Evolutionary conservation across 257 asterid genomes (phyloP).

Genomic region (Lycium ferocissimum): DNA sequence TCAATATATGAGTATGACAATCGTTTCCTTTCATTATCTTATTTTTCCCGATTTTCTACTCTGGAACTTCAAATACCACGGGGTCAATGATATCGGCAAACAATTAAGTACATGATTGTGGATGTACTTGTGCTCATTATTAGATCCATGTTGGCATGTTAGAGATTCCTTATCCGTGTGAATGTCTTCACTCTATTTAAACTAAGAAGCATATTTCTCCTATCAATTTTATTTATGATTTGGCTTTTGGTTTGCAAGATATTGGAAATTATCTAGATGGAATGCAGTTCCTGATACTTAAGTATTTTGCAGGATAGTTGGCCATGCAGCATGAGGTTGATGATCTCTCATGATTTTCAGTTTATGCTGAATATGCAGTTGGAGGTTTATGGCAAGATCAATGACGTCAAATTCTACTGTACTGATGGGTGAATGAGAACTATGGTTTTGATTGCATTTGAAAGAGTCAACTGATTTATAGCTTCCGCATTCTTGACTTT

Average conservation of each 20-base stretch:
- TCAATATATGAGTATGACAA: neutral
- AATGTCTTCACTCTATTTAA: neutral
- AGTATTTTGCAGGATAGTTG: slow-evolving; percentile 19
- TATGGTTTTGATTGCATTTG: neutral
- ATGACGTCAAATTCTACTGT: neutral
- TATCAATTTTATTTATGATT: neutral
- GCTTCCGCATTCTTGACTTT: slow-evolving; percentile 3
- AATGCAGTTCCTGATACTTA: neutral
- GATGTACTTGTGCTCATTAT: neutral
- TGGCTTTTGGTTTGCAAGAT: slow-evolving; percentile 1
- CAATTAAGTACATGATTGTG: neutral
- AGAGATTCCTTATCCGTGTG: neutral
- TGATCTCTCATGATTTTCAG: neutral
- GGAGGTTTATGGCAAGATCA: neutral
- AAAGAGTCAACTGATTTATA: slow-evolving; percentile 1
- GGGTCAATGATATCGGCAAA: neutral
- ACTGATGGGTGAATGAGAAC: slow-evolving; percentile 2
- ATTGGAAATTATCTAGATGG: neutral
- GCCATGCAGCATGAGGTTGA: slow-evolving; percentile 15
- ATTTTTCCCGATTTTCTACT: neutral
- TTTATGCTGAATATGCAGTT: slow-evolving; percentile 8
- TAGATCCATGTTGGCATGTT: neutral
- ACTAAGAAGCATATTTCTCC: neutral
- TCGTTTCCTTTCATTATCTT: neutral
- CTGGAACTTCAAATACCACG: neutral